A percentile compares a stretch with the other conserved stretches of the same genome.
phyloP scores from a whole-genome alignment of 768 basidiomycete genomes.

The Pisolithus orientalis region DNA sequence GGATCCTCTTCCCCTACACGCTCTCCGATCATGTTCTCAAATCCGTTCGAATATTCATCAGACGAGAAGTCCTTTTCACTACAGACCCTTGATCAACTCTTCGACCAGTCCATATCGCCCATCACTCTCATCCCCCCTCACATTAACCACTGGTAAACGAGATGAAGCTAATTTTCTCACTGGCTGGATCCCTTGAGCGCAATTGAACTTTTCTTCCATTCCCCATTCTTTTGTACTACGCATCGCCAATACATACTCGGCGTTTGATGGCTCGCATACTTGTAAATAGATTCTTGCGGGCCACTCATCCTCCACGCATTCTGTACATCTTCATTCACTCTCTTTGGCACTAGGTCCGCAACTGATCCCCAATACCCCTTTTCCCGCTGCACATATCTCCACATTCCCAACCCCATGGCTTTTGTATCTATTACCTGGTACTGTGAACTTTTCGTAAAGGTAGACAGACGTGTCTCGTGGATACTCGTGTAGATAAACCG shows the following conservation, averaged over 20 bases:
- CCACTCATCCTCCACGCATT: no score
- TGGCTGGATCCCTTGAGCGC: not conserved
- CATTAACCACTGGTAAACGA: slow-evolving; percentile 11
- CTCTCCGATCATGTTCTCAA: slow-evolving; percentile 25
- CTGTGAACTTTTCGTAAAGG: not conserved
- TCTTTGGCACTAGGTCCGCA: not conserved
- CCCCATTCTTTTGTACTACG: no score
- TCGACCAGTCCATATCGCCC: slow-evolving; percentile 24
- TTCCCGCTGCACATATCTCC: slow-evolving; percentile 6
- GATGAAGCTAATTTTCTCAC: not conserved
- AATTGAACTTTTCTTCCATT: not conserved
- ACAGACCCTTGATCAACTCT: slow-evolving; percentile 23
- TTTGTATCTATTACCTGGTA: slow-evolving; percentile 16
- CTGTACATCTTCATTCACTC: not conserved
- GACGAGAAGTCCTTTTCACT: slow-evolving; percentile 10
- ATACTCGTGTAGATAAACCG: not conserved
- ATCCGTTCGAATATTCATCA: slow-evolving; percentile 17
- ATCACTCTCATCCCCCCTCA: slow-evolving; percentile 7
- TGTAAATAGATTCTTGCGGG: no score
- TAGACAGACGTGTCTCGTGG: not conserved
- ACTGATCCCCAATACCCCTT: not conserved
- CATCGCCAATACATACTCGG: no score
- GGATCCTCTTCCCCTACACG: slow-evolving; percentile 5
- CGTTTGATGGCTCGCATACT: no score
- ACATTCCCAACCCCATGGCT: slow-evolving; percentile 1